Base-by-base conservation (phyloP, 148 eudicot genomes). In the Heliosperma pusillum region DNA sequence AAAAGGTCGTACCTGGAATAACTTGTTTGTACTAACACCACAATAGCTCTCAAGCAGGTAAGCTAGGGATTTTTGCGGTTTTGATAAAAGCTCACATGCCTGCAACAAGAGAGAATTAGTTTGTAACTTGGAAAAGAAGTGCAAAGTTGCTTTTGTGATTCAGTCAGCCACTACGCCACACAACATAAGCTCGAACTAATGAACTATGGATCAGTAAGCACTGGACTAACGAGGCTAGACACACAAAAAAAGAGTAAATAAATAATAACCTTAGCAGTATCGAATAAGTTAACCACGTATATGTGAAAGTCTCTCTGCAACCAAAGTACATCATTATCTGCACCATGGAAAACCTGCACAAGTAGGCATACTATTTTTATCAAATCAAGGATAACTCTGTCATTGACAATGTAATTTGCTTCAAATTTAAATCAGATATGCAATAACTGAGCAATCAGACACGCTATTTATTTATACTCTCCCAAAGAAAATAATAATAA, bases 281-380 rank as follows among this genome's bases (percentile, higher is more conserved):
- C 98, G 75, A 95, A 95, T 76, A 95, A 76, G 83, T 90, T 95
- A 76, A 95, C 97, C 45, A 92, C 85, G 47, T 95, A 95, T 56
- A 95, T 87, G 74, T 90, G 97, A 80, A 95, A 95, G 87, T 95
- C 98, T 81, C 96, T 89, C 80, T 95, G 97, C 82, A 95, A 88
- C 98, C 98, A 95, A 55, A 95, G 90, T 73, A 95, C 88, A 81
- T 95, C 98, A 77, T 90, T 95, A 77, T 95, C 97, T 25, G 97
- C 89, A 62, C 98, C 98, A 77, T 95, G 97, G 80, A 95, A 92
- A 64, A 95, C 98, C 98, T 95, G 81, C 59, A 71, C n/a, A 72
- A 69, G 55, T 36, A 76, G 17, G 40, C 62, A 55, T 59, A n/a
- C n/a, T n/a, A n/a, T n/a, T n/a, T n/a, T n/a, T n/a, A n/a, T n/a